These are phyloP conservation scores for Klebsormidium nitens DNA, from an alignment of 139 green algal genomes.

Conservation along the genomic window DNA sequence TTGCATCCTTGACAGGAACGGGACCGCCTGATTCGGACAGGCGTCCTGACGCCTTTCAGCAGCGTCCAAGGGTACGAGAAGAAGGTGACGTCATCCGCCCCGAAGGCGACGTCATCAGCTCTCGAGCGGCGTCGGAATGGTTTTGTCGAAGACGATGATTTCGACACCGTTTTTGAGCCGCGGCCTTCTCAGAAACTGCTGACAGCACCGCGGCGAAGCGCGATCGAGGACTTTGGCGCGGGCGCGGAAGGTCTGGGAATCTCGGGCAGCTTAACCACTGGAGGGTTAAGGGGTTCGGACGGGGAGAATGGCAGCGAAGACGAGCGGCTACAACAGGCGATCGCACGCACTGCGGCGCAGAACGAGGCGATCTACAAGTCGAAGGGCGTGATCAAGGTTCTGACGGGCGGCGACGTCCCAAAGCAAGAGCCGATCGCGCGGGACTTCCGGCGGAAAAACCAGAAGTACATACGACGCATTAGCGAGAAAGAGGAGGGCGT, in stretches of 20 bases:
- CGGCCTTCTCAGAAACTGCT: too few species aligned
- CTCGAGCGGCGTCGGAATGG: too few species aligned
- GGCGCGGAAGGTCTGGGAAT: not conserved
- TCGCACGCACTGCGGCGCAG: not conserved
- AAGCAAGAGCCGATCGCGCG: not conserved
- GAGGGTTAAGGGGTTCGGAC: not conserved
- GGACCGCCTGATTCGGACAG: slow-evolving; percentile 22
- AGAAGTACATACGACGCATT: too few species aligned
- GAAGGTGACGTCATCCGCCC: too few species aligned
- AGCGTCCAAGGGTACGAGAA: slow-evolving; percentile 20
- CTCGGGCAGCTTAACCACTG: not conserved
- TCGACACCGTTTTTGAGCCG: too few species aligned
- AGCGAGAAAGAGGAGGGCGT: not conserved
- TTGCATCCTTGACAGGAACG: too few species aligned
- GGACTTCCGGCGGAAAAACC: slow-evolving; percentile 8
- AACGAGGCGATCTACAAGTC: not conserved
- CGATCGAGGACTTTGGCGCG: too few species aligned
- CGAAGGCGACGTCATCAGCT: too few species aligned
- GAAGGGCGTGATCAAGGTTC: not conserved
- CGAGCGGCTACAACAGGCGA: not conserved
- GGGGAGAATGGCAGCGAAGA: not conserved
- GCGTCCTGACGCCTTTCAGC: slow-evolving; percentile 23
- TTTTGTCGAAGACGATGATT: too few species aligned
- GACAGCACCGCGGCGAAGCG: too few species aligned
- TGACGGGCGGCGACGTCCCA: not conserved